Base-by-base conservation (phyloP, 2,329 filamentous ascomycete species). In the Verticillium dahliae region DNA sequence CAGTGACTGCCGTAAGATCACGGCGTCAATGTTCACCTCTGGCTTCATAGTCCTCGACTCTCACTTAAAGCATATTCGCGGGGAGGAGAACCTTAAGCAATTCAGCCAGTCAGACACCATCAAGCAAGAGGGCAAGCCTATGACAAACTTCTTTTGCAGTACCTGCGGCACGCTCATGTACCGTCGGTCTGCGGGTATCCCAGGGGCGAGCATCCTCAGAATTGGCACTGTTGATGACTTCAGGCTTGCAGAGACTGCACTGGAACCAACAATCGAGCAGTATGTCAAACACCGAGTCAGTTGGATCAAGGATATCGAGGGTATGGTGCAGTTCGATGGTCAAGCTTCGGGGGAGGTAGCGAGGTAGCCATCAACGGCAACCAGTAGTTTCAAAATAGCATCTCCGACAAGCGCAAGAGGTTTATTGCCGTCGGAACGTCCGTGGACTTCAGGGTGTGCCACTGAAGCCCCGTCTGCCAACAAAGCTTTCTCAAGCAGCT, bases 191-290 rank as follows among this genome's bases (percentile, higher is more conserved):
- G 67, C 71, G 1, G 73, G 18, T 22, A 84, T 80, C 60, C 82
- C 83, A 0, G 81, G 76, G 0, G 62, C 63, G 54, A 80, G 71
- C 41, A 80, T 88, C 57, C 59, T 84, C 62, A 73, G 86, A 0
- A 78, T 86, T 58, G 86, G 86, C 0, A 87, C 83, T 0, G 79
- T 89, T 1, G 86, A 89, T 69, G 85, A 89, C 71, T 85, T 85
- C 59, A 70, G 68, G 57, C 67, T 89, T 58, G 78, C 81, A 38
- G 84, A 88, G 73, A 84, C 79, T 0, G 81, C 78, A 67, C 70
- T 89, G 65, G 81, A 73, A 67, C 85, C 86, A 0, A 70, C 68
- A 62, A 63, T 78, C 0, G 86, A 88, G 74, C 74, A 78, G 56
- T 88, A 80, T 69, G 72, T 73, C 1, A 79, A 84, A 69, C 75